phyloP scores from a whole-genome alignment of 208 protist species.

The Leishmania amazonensis region DNA sequence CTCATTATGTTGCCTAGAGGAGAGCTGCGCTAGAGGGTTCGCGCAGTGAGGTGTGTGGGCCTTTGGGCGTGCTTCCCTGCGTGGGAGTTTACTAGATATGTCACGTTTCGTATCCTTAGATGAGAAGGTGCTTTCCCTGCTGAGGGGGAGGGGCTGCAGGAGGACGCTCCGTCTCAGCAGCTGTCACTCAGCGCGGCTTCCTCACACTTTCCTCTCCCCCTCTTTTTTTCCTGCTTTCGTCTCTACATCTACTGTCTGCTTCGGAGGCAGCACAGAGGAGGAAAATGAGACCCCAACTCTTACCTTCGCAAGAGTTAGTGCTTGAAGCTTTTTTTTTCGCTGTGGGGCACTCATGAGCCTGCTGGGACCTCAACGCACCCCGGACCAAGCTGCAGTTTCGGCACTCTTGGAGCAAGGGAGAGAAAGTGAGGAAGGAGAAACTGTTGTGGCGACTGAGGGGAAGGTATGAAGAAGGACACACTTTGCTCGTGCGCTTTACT shows the following conservation, averaged over 20 bases:
- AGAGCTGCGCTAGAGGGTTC: neutral
- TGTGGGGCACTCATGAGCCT: neutral
- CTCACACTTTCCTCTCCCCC: neutral
- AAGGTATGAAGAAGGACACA: neutral
- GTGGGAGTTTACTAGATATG: neutral
- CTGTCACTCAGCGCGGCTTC: neutral
- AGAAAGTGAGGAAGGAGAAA: neutral
- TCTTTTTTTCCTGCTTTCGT: neutral
- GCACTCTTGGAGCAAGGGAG: neutral
- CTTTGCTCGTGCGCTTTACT: neutral
- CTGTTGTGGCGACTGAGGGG: neutral
- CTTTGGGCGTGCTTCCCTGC: neutral
- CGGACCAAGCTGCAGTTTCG: neutral
- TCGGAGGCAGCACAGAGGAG: neutral
- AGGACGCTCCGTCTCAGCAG: neutral
- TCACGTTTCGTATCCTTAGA: neutral
- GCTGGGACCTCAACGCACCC: neutral
- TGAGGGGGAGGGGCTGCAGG: slow-evolving; percentile 1
- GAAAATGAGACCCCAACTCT: neutral
- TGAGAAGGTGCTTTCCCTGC: neutral
- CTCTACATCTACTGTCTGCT: neutral
- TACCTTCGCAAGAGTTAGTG: neutral
- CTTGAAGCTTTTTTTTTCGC: neutral
- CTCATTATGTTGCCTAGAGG: neutral
- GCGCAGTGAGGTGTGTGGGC: neutral